Evolutionary conservation across 2,329 filamentous ascomycete genomes (phyloP).

Genomic region (Rhinocladiella mackenziei): DNA sequence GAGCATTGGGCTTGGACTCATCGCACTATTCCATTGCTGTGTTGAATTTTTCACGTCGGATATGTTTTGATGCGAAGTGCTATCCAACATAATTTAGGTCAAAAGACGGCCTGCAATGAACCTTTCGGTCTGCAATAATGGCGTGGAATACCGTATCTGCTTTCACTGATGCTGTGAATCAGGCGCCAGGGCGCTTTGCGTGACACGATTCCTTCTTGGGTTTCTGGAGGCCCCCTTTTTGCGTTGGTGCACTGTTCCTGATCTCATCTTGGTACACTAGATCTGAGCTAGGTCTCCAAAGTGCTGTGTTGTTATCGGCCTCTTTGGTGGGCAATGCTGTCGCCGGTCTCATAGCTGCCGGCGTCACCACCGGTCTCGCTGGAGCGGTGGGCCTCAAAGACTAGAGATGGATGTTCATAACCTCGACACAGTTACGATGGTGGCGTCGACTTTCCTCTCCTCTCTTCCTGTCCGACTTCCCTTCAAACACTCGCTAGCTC

Average conservation of each 20-base stretch:
- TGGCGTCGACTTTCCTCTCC: conserved; percentile 56
- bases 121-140: conserved; percentile 6
- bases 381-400: conserved; percentile 6
- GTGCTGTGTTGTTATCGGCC: conserved; percentile 57
- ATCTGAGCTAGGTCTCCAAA: conserved; percentile 42
- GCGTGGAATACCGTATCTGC: conserved; percentile 8
- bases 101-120: conserved; percentile 18
- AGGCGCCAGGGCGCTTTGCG: conserved; percentile 1
- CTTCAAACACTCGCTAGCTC: conserved; percentile 57
- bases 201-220: conserved; percentile 38
- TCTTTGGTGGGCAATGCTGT: conserved; percentile 55
- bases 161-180: conserved; percentile 5
- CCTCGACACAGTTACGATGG: conserved; percentile 59
- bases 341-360: conserved; percentile 8
- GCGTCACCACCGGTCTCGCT: conserved; percentile 6
- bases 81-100: conserved; percentile 33
- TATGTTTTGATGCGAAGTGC: conserved; percentile 58
- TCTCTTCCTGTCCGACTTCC: conserved; percentile 65
- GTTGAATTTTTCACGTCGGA: conserved; percentile 51
- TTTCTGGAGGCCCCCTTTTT: conserved; percentile 51
- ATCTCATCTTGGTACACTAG: conserved; percentile 55
- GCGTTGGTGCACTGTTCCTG: conserved; percentile 55
- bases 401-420: conserved; percentile 44
- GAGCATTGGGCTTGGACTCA: conserved; percentile 37
- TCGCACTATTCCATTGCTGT: conserved; percentile 37